Evolutionary conservation across 2,329 filamentous ascomycete species (phyloP).

Genomic region (Cladobotryum protrusum): DNA sequence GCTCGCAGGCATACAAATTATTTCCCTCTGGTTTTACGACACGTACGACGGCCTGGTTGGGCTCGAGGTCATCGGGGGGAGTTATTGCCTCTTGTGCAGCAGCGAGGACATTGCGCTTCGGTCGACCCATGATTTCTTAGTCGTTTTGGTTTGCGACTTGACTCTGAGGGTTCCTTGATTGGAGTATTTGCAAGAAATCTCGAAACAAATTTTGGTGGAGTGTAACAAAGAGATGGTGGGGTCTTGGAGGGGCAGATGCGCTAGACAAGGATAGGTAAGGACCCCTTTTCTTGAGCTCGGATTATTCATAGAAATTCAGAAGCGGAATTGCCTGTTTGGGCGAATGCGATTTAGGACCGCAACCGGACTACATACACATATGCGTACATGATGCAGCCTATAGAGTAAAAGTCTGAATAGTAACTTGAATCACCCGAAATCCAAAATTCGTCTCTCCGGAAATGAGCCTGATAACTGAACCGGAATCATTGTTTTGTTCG

Average conservation of each 20-base stretch:
- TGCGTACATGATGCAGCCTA: no score
- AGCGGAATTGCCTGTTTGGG: conserved; percentile 10
- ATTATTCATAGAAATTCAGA: neutral
- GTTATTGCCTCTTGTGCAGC: conserved; percentile 65
- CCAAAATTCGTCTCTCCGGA: no score
- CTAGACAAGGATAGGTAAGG: neutral
- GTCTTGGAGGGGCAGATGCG: conserved; percentile 9
- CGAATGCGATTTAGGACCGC: conserved; percentile 4
- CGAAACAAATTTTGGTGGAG: conserved; percentile 2
- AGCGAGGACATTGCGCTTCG: conserved; percentile 68
- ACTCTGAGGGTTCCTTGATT: neutral
- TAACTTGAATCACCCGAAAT: no score
- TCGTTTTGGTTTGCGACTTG: neutral
- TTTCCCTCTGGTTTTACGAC: conserved; percentile 82
- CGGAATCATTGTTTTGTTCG: no score
- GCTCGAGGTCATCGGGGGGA: conserved; percentile 52
- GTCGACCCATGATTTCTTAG: conserved; percentile 27
- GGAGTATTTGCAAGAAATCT: neutral
- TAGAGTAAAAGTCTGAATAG: no score
- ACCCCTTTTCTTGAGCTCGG: no score
- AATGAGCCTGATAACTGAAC: no score
- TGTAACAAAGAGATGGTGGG: conserved; percentile 1
- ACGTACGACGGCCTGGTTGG: conserved; percentile 64
- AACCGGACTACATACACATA: neutral
- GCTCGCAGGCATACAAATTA: conserved; percentile 74